These are phyloP conservation scores for Yamadazyma endophytica DNA, from an alignment of 805 yeast genomes.

Conservation along the genomic window DNA sequence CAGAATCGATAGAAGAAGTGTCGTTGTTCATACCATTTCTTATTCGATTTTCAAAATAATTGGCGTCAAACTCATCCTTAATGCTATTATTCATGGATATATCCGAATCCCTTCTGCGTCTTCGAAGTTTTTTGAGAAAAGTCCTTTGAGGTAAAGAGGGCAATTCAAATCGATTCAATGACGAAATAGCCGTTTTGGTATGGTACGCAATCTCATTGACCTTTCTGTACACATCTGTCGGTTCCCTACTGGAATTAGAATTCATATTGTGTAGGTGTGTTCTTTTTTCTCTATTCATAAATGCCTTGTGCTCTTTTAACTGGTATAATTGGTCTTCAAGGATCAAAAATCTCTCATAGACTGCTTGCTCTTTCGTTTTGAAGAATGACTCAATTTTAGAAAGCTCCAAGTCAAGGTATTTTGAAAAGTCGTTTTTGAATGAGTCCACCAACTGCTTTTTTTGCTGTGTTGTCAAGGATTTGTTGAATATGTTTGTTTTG, in stretches of 20 bases:
- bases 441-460: no score
- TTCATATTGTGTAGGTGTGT: slow-evolving; percentile 2
- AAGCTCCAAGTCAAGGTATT: slow-evolving; percentile 65
- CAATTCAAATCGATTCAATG: slow-evolving; percentile 29
- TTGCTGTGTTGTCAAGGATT: no score
- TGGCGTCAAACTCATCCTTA: slow-evolving; percentile 21
- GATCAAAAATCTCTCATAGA: slow-evolving; percentile 53
- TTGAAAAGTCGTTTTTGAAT: no score
- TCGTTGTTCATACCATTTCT: slow-evolving; percentile 25
- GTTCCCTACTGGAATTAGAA: slow-evolving; percentile 1
- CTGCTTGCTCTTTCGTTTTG: slow-evolving; percentile 55
- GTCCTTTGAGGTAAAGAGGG: slow-evolving; percentile 39
- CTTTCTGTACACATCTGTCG: slow-evolving; percentile 7
- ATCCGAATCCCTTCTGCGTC: slow-evolving; percentile 6
- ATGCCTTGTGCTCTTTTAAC: slow-evolving; percentile 48
- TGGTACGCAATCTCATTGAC: slow-evolving; percentile 27
- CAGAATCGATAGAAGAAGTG: slow-evolving; percentile 6
- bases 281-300: slow-evolving; percentile 7
- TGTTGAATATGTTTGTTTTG: slow-evolving; percentile 8
- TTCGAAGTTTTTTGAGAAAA: slow-evolving; percentile 20
- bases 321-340: slow-evolving; percentile 69
- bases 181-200: slow-evolving; percentile 19
- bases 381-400: slow-evolving; percentile 60
- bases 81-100: slow-evolving; percentile 9
- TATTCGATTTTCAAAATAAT: slow-evolving; percentile 33